phyloP scores from a whole-genome alignment of 1,139 yeast species.

The Hemisphaericaspora xylanilytica region DNA sequence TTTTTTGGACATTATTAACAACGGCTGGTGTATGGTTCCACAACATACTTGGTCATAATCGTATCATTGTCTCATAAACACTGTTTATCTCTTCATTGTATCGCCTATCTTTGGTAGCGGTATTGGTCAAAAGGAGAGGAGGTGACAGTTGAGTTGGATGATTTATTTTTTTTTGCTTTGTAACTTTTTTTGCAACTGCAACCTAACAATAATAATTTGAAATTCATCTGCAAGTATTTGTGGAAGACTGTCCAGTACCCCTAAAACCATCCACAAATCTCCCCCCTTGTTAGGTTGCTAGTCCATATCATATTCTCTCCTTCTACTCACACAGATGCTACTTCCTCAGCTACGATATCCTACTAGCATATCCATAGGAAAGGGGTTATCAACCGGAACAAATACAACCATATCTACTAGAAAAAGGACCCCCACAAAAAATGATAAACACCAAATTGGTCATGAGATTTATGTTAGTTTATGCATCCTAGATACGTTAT shows the following conservation, averaged over 20 bases:
- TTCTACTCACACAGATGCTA: not conserved
- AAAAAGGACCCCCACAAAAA: not conserved
- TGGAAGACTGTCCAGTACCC: not conserved
- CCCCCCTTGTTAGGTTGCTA: not conserved
- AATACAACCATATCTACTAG: not conserved
- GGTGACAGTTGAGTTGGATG: not conserved
- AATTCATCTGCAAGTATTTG: not conserved
- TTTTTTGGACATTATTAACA: no score
- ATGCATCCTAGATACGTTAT: slow-evolving; percentile 13
- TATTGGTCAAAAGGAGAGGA: no score
- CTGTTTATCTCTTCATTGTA: no score
- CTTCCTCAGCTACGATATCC: not conserved
- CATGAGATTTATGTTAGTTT: slow-evolving; percentile 12
- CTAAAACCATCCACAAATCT: not conserved
- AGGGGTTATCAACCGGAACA: no score
- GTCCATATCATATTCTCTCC: not conserved
- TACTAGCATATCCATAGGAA: not conserved
- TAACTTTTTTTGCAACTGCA: slow-evolving; percentile 1
- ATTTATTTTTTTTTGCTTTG: not conserved
- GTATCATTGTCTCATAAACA: no score
- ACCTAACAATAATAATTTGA: not conserved
- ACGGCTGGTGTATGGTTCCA: no score
- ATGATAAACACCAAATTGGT: slow-evolving; percentile 3
- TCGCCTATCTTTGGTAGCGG: no score
- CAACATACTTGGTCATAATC: no score